Conservation (phyloP, 2,329 filamentous ascomycete genomes). For the Phialophora verrucosa region DNA sequence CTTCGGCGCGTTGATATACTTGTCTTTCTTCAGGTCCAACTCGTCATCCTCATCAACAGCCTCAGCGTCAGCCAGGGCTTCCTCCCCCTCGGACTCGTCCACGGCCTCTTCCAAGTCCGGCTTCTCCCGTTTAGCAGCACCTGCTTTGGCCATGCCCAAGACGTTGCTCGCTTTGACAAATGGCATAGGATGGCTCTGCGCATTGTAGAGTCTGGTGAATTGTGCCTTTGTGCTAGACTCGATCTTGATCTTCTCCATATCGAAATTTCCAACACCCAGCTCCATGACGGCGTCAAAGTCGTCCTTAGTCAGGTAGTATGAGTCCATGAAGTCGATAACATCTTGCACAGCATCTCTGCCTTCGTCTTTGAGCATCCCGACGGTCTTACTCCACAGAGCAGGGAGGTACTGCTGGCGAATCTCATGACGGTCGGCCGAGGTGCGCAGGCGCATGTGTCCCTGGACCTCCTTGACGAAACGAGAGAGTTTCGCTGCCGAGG, state of each 20-base stretch:
- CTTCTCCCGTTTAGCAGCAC: slow-evolving; percentile 67
- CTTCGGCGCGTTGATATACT: slow-evolving; percentile 93
- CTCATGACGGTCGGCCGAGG: slow-evolving; percentile 90
- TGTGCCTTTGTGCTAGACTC: slow-evolving; percentile 84
- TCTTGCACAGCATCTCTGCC: slow-evolving; percentile 82
- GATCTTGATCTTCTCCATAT: slow-evolving; percentile 74
- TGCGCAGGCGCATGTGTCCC: slow-evolving; percentile 90
- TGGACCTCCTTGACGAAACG: slow-evolving; percentile 92
- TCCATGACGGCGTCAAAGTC: slow-evolving; percentile 94
- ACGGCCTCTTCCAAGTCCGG: slow-evolving; percentile 96
- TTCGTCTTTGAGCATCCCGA: slow-evolving; percentile 74
- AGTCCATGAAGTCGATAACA: slow-evolving; percentile 95
- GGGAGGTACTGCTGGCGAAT: slow-evolving; percentile 94
- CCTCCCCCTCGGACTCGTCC: slow-evolving; percentile 78
- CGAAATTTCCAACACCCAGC: slow-evolving; percentile 84
- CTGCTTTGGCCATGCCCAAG: slow-evolving; percentile 68
- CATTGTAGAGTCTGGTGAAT: slow-evolving; percentile 91
- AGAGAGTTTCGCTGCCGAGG: slow-evolving; percentile 63
- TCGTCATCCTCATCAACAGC: slow-evolving; percentile 71
- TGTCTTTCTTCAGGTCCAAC: slow-evolving; percentile 88
- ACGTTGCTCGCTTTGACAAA: slow-evolving; percentile 93
- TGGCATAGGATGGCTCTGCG: slow-evolving; percentile 82
- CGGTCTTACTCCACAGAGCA: slow-evolving; percentile 78
- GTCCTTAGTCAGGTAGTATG: slow-evolving; percentile 91
- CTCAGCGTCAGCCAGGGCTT: slow-evolving; percentile 55